Base-by-base conservation (phyloP, 352 stramenopile species). In the Phytophthora brassicae region DNA sequence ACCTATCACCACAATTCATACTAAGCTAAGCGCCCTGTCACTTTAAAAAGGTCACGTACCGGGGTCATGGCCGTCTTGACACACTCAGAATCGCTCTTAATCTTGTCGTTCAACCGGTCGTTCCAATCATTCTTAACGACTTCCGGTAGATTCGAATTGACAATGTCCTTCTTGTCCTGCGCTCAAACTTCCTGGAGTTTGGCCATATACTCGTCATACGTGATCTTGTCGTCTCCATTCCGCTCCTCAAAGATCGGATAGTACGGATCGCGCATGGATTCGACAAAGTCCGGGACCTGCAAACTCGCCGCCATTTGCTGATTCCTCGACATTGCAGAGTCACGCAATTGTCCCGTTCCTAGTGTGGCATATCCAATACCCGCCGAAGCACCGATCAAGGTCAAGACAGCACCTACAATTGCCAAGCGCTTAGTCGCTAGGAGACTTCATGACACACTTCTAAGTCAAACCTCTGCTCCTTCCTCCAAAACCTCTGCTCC, bases 391-490 rank as follows among this genome's bases (percentile, higher is more conserved):
- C 72, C 72, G 26, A 88, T 65, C 31, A 86, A 39, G 1, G 69
- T 59, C 43, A 76, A 45, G 1, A 66, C 75, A 28, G 72, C 74
- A 33, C 76, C 79, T 28, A 65, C 72, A 19, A 80, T 36, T 0
- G 64, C 66, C 36, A 84, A 59, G 22, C 74, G 72, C 41, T 81
- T 85, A 88, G 43, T 65, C 60, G 23, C 55, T 75, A 19, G 75
- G 69, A 54, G 64, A 72, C 71, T 88, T 86, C 76, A 88, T 86
- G 33, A 48, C 72, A 49, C 46, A 48, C n/a, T n/a, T n/a, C n/a
- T n/a, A n/a, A n/a, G n/a, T n/a, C n/a, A n/a, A n/a, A 48, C n/a
- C 20, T 43, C n/a, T n/a, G 60, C 74, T 74, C 49, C 46, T 45
- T 68, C 53, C 49, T 54, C n/a, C n/a, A n/a, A n/a, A n/a, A 48